Percentiles rank a stretch among this genome's conserved stretches.
Conservation (phyloP, 2,329 filamentous ascomycete species). For the Rhynchosporium agropyri region DNA sequence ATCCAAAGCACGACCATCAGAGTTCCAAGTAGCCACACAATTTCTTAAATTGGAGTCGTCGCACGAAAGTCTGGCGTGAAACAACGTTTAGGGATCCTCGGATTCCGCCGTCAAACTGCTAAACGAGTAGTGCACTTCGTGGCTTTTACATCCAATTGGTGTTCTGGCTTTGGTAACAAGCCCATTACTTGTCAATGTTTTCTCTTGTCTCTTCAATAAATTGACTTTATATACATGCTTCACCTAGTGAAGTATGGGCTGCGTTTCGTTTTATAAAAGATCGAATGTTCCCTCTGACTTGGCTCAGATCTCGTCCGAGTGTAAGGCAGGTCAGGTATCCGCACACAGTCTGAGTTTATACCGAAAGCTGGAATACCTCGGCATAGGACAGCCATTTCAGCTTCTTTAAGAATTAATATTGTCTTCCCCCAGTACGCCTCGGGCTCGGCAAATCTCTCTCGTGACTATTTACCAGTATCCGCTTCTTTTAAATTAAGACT, state of each 20-base stretch:
- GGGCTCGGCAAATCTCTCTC: too few species aligned
- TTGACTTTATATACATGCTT: background rate
- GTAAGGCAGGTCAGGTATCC: background rate
- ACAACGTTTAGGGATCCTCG: conserved; percentile 1
- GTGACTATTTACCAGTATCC: too few species aligned
- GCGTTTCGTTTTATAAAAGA: background rate
- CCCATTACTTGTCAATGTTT: background rate
- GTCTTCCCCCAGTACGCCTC: too few species aligned
- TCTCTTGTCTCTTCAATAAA: background rate
- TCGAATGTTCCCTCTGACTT: background rate
- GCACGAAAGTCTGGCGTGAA: conserved; percentile 6
- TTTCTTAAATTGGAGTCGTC: background rate
- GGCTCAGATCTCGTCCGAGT: conserved; percentile 7
- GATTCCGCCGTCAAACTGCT: background rate
- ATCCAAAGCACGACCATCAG: background rate
- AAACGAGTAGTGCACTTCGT: conserved; percentile 5
- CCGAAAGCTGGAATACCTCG: background rate
- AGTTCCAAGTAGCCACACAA: background rate
- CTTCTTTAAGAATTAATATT: too few species aligned
- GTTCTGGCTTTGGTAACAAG: background rate
- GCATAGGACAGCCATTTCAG: too few species aligned
- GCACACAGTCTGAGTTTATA: conserved; percentile 5
- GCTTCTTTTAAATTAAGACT: too few species aligned
- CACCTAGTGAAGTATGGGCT: background rate
- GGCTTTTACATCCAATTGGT: background rate